Evolutionary conservation across 2,329 filamentous ascomycete genomes (phyloP).

Genomic region (Erysiphe neolycopersici): DNA sequence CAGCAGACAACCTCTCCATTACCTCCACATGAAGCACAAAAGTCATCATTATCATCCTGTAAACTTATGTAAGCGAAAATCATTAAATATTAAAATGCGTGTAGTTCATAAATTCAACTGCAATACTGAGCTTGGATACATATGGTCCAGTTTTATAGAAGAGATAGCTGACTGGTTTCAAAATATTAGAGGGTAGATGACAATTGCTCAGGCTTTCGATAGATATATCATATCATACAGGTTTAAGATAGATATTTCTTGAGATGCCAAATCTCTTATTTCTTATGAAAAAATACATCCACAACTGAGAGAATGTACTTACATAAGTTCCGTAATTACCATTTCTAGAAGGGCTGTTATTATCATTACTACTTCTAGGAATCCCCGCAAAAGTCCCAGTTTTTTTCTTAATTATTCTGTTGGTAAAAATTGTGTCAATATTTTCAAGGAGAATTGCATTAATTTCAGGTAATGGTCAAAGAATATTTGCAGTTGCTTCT

Average conservation of each 20-base stretch:
- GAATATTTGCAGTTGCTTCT: too few species aligned
- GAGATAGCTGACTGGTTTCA: too few species aligned
- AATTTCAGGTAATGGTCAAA: too few species aligned
- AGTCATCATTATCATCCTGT: constrained; percentile 61
- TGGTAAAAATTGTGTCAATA: background rate
- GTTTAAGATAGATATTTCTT: too few species aligned
- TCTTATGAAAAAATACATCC: too few species aligned
- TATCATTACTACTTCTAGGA: constrained; percentile 35
- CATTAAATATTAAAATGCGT: background rate
- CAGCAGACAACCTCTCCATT: constrained; percentile 76
- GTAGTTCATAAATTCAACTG: too few species aligned
- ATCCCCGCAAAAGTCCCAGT: constrained; percentile 37
- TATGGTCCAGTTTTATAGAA: too few species aligned
- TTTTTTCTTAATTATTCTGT: constrained; percentile 52
- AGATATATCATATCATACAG: too few species aligned
- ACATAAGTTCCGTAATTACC: constrained; percentile 21
- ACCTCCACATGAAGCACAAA: constrained; percentile 64
- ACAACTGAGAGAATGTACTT: constrained; percentile 11
- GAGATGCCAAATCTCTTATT: too few species aligned
- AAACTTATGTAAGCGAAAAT: constrained; percentile 8
- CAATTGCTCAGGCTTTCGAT: too few species aligned
- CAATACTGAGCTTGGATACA: too few species aligned
- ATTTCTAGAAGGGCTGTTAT: constrained; percentile 32
- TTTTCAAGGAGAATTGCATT: background rate
- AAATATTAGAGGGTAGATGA: too few species aligned